phyloP scores from a whole-genome alignment of 1,139 yeast species.

The Candida labiduridarum region DNA sequence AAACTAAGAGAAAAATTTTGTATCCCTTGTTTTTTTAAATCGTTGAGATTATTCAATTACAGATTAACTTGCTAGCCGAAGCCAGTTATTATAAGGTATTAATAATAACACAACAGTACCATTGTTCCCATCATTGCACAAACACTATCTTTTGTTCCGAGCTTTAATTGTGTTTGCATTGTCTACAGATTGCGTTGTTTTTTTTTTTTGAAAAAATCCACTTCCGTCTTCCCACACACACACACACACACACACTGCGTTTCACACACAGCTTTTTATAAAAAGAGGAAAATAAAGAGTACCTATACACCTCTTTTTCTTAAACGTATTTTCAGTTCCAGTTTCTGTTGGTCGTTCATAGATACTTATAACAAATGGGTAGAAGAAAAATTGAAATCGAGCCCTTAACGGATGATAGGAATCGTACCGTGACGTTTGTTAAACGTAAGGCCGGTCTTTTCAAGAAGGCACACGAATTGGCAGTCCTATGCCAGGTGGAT shows the following conservation, averaged over 20 bases:
- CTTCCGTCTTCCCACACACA: background rate
- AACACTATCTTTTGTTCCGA: background rate
- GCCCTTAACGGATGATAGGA: conserved; percentile 89
- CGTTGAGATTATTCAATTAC: background rate
- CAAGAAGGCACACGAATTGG: conserved; percentile 93
- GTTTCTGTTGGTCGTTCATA: background rate
- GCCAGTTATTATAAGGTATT: background rate
- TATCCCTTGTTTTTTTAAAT: background rate
- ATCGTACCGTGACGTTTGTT: conserved; percentile 85
- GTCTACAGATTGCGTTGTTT: background rate
- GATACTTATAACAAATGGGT: conserved; percentile 59
- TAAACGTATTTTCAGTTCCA: background rate
- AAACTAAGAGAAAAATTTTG: background rate
- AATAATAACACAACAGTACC: background rate
- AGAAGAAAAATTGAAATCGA: conserved; percentile 94
- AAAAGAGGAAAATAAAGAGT: background rate
- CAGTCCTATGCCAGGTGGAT: conserved; percentile 91
- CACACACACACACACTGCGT: background rate
- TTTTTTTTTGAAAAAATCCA: background rate
- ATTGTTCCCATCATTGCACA: background rate
- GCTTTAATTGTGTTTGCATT: background rate
- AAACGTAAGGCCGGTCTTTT: conserved; percentile 94
- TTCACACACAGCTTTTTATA: background rate
- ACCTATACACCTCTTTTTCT: background rate
- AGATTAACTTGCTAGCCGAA: background rate